These are phyloP conservation scores for Lolium perenne DNA, from an alignment of 176 grass and related monocot genomes.

Conservation along the genomic window DNA sequence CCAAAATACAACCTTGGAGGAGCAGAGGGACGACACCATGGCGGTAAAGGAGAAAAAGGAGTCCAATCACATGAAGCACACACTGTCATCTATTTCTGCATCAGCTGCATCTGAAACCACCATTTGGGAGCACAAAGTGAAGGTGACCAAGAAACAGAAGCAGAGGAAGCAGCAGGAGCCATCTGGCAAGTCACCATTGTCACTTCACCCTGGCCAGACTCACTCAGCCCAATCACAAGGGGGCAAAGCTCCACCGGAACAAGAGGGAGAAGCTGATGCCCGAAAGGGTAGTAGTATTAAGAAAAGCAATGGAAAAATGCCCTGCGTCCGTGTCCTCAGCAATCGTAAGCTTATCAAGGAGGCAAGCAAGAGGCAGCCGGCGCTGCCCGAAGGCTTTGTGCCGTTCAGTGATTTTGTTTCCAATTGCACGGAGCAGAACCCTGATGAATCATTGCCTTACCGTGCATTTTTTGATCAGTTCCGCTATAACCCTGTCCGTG, in stretches of 20 bases:
- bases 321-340: neutral
- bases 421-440: neutral
- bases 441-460: slow-evolving; percentile 11
- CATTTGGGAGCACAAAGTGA: neutral
- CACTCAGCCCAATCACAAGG: neutral
- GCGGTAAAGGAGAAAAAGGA: neutral
- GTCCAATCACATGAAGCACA: neutral
- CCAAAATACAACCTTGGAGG: neutral
- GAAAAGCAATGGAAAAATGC: neutral
- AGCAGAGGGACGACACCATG: neutral
- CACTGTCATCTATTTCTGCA: neutral
- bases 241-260: neutral
- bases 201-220: neutral
- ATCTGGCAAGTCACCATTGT: neutral
- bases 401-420: neutral
- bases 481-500: slow-evolving; percentile 23
- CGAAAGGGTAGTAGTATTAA: neutral
- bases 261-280: neutral
- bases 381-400: neutral
- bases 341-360: slow-evolving; percentile 11
- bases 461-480: slow-evolving; percentile 46
- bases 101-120: no score
- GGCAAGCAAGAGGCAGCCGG: neutral
- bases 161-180: neutral
- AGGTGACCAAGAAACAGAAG: neutral